phyloP scores from a whole-genome alignment of 2,329 filamentous ascomycete genomes.

The Periconia sp. region DNA sequence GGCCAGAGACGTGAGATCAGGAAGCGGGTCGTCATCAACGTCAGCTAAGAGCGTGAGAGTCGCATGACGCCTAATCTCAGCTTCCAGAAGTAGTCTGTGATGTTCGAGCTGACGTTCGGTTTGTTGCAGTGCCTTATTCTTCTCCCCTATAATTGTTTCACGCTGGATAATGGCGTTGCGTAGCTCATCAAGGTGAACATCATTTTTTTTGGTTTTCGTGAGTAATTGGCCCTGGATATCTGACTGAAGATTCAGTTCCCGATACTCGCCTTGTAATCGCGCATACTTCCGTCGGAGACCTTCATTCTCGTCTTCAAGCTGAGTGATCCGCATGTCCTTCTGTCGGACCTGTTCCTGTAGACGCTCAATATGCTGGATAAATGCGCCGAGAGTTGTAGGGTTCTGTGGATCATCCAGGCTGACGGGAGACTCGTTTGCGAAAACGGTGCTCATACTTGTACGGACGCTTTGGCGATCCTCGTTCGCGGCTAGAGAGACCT shows the following conservation, averaged over 20 bases:
- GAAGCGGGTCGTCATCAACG: slow-evolving; percentile 30
- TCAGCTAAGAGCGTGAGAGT: slow-evolving; percentile 26
- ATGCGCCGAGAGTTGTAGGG: slow-evolving; percentile 29
- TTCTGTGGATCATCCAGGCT: slow-evolving; percentile 21
- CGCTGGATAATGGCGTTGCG: slow-evolving; percentile 36
- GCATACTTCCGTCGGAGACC: background rate
- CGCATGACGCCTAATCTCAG: slow-evolving; percentile 49
- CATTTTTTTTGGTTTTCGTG: slow-evolving; percentile 30
- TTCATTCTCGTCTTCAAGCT: slow-evolving; percentile 26
- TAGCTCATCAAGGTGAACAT: slow-evolving; percentile 37
- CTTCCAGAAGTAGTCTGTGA: slow-evolving; percentile 47
- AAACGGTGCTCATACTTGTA: slow-evolving; percentile 37
- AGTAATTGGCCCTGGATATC: slow-evolving; percentile 37
- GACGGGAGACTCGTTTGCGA: slow-evolving; percentile 27
- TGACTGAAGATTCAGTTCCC: slow-evolving; percentile 28
- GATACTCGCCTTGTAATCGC: slow-evolving; percentile 28
- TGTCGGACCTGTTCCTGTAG: slow-evolving; percentile 40
- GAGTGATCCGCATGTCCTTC: slow-evolving; percentile 30
- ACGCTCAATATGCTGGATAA: slow-evolving; percentile 36
- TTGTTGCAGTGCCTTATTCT: slow-evolving; percentile 32
- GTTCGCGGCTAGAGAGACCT: slow-evolving; percentile 2
- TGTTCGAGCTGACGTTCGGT: slow-evolving; percentile 47
- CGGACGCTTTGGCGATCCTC: slow-evolving; percentile 19
- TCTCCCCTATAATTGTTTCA: slow-evolving; percentile 39
- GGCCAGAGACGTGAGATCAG: slow-evolving; percentile 34